These are phyloP conservation scores for Ottelia alismoides DNA, from an alignment of 106 monocot genomes.

Conservation along the genomic window DNA sequence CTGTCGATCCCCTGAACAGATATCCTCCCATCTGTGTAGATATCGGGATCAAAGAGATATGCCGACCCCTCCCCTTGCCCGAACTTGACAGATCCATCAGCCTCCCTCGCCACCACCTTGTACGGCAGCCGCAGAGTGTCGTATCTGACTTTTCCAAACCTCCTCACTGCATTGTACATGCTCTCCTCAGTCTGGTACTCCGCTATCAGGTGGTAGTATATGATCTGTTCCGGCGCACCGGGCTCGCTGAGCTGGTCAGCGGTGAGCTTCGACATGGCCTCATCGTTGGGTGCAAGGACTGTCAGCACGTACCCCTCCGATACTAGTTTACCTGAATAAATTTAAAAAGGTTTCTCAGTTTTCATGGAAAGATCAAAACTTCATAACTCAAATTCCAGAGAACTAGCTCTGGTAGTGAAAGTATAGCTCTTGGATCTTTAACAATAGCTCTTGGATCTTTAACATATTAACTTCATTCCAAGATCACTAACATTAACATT, in stretches of 20 bases:
- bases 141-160: conserved; percentile 82
- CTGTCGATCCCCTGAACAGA: conserved; percentile 91
- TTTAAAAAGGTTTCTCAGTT: too few relatives aligned
- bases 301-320: conserved; percentile 96
- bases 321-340: too few relatives aligned
- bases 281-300: conserved; percentile 36
- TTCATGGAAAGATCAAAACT: too few relatives aligned
- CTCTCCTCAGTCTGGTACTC: conserved; percentile 99
- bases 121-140: conserved; percentile 78
- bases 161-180: conserved; percentile 98
- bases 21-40: conserved; percentile 86
- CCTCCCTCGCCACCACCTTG: conserved; percentile 71
- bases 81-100: conserved; percentile 88
- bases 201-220: conserved; percentile 91
- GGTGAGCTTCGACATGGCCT: conserved; percentile 18
- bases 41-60: conserved; percentile 82
- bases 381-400: too few relatives aligned
- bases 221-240: conserved; percentile 30
- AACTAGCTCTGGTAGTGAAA: too few relatives aligned
- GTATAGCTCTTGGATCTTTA: too few relatives aligned
- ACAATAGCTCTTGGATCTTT: too few relatives aligned
- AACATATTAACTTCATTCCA: too few relatives aligned
- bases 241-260: conserved; percentile 23
- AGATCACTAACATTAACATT: too few relatives aligned
- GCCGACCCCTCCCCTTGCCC: conserved; percentile 77